Conservation (phyloP, 2,329 filamentous ascomycete species). For the Fusarium metavorans region DNA sequence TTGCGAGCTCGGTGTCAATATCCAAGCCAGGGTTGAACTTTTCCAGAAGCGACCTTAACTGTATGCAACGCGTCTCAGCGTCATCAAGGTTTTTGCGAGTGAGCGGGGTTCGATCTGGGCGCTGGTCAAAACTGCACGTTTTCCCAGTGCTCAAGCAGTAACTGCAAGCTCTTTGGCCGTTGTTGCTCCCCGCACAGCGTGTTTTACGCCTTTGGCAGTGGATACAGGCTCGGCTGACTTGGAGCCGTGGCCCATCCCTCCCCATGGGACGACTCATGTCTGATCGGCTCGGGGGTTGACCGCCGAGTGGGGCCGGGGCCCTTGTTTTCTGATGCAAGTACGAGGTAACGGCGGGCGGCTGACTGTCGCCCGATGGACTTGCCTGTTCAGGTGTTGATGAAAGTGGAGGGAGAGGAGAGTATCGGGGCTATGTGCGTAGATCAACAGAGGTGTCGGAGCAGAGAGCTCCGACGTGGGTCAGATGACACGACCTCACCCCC, state of each 20-base stretch:
- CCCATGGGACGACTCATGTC: background rate
- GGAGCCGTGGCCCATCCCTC: background rate
- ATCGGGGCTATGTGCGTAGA: background rate
- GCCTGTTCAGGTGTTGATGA: background rate
- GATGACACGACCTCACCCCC: background rate
- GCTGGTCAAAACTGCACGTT: conserved; percentile 49
- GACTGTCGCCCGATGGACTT: background rate
- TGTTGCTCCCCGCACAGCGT: conserved; percentile 26
- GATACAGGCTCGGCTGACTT: conserved; percentile 13
- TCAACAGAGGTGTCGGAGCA: background rate
- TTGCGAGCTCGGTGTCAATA: conserved; percentile 34
- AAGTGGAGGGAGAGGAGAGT: background rate
- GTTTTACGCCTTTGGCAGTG: conserved; percentile 43
- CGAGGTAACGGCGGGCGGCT: too few relatives aligned
- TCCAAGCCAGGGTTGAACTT: conserved; percentile 45
- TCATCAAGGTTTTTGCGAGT: conserved; percentile 52
- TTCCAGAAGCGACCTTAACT: conserved; percentile 44
- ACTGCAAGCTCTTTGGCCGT: conserved; percentile 46
- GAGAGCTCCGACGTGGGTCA: background rate
- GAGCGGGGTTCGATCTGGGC: conserved; percentile 49
- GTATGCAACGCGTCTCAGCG: conserved; percentile 44
- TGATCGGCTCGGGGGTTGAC: background rate
- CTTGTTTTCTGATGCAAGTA: background rate
- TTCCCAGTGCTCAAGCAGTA: conserved; percentile 42
- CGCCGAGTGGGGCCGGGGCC: background rate